A percentile compares a stretch with the other conserved stretches of the same genome.
Conservation (phyloP, 2,329 filamentous ascomycete genomes). For the Clonostachys sp. region DNA sequence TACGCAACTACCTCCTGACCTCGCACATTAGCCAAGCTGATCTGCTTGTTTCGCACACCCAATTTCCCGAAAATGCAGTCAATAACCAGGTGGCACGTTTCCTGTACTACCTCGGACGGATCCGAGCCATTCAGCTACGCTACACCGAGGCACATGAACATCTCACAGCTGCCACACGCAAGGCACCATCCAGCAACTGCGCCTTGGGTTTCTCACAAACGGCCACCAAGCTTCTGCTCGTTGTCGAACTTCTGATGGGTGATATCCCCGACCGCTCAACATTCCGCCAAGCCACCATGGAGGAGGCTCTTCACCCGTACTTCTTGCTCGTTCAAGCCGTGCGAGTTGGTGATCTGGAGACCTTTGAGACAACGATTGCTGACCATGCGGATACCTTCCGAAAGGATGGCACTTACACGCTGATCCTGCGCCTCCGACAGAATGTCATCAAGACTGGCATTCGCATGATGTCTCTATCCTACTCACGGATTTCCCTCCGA, state of each 20-base stretch:
- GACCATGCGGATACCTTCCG: constrained; percentile 81
- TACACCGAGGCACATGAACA: constrained; percentile 98
- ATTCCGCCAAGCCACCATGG: constrained; percentile 85
- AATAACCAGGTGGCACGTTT: constrained; percentile 98
- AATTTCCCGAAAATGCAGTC: constrained; percentile 88
- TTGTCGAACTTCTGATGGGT: constrained; percentile 96
- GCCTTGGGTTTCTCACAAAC: constrained; percentile 94
- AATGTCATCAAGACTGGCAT: constrained; percentile 99
- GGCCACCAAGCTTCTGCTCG: constrained; percentile 91
- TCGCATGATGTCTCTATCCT: constrained; percentile 97
- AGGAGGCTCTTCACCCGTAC: constrained; percentile 86
- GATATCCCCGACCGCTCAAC: constrained; percentile 94
- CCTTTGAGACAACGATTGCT: constrained; percentile 84
- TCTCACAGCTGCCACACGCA: constrained; percentile 86
- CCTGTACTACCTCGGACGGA: constrained; percentile 94
- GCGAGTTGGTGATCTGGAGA: constrained; percentile 90
- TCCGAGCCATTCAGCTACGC: constrained; percentile 90
- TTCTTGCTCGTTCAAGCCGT: constrained; percentile 92
- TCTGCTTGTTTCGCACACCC: constrained; percentile 89
- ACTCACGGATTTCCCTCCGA: constrained; percentile 92
- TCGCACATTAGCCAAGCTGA: constrained; percentile 97
- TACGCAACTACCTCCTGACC: constrained; percentile 93
- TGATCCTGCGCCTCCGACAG: constrained; percentile 90
- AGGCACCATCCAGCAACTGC: constrained; percentile 84
- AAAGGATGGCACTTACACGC: constrained; percentile 89